Conservation (phyloP, 2,329 filamentous ascomycete species). For the Clonostachys byssicola region DNA sequence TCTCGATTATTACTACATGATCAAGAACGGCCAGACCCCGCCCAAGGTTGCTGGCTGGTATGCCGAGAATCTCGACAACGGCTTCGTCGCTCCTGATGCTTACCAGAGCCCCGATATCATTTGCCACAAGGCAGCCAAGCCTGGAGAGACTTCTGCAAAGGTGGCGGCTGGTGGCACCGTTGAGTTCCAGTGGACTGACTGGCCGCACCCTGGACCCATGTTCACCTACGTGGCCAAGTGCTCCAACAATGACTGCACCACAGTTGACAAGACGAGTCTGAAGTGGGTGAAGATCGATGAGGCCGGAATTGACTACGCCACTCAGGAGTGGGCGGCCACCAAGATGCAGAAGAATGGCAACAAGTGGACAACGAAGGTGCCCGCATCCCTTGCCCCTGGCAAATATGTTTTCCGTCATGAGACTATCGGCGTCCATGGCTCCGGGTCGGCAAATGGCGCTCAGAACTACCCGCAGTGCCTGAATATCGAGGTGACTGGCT, state of each 20-base stretch:
- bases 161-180: slow-evolving; percentile 30
- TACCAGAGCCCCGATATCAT: slow-evolving; percentile 32
- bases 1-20: slow-evolving; percentile 3
- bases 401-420: slow-evolving; percentile 48
- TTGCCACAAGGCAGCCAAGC: slow-evolving; percentile 34
- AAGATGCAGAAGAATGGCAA: slow-evolving; percentile 41
- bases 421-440: slow-evolving; percentile 42
- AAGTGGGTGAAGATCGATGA: slow-evolving; percentile 27
- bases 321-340: slow-evolving; percentile 22
- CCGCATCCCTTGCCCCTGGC: slow-evolving; percentile 33
- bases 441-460: slow-evolving; percentile 29
- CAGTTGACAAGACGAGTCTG: slow-evolving; percentile 24
- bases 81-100: slow-evolving; percentile 36
- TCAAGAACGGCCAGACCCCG: slow-evolving; percentile 10
- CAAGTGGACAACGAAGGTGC: slow-evolving; percentile 39
- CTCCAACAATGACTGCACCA: slow-evolving; percentile 25
- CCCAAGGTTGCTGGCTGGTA: slow-evolving; percentile 23
- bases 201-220: slow-evolving; percentile 29
- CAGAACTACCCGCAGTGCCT: slow-evolving; percentile 50
- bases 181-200: slow-evolving; percentile 30
- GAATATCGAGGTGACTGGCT: slow-evolving; percentile 52
- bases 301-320: slow-evolving; percentile 20
- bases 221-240: slow-evolving; percentile 32
- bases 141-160: slow-evolving; percentile 25
- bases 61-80: slow-evolving; percentile 36